These are phyloP conservation scores for Pyrenophora tritici-repentis DNA, from an alignment of 2,329 filamentous ascomycete species.

Conservation along the genomic window DNA sequence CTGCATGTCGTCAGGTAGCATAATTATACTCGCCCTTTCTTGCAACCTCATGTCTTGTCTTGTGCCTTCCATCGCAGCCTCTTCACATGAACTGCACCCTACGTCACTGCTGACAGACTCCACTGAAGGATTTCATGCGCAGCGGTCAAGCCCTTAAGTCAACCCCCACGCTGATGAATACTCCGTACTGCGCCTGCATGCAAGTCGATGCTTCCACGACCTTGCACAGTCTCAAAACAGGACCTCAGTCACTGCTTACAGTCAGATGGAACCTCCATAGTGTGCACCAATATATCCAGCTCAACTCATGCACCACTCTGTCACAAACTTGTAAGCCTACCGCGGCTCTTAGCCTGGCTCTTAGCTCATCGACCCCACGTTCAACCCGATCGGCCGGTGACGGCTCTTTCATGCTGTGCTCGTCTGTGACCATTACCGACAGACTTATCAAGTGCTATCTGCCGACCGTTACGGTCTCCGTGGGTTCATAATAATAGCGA, in stretches of 20 bases:
- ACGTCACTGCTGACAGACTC: constrained; percentile 8
- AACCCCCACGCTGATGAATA: constrained; percentile 2
- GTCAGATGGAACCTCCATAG: constrained; percentile 1
- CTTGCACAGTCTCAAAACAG: neutral
- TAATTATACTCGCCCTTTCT: neutral
- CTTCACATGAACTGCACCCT: neutral
- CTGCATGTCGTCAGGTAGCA: neutral
- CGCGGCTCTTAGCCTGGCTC: too few species aligned
- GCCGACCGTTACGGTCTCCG: too few species aligned
- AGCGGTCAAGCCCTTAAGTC: neutral
- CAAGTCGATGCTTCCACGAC: neutral
- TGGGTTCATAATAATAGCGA: too few species aligned
- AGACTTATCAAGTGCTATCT: too few species aligned
- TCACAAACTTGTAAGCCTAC: too few species aligned
- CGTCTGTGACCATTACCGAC: too few species aligned
- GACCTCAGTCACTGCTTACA: constrained; percentile 1
- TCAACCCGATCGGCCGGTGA: too few species aligned
- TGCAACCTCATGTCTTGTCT: neutral
- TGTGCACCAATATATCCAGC: neutral
- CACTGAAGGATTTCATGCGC: neutral
- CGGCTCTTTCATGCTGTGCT: too few species aligned
- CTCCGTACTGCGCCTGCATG: neutral
- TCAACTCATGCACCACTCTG: neutral
- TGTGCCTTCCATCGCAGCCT: neutral
- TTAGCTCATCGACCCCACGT: too few species aligned